Evolutionary conservation across 768 basidiomycete species (phyloP).

Genomic region (Phaffia australis): DNA sequence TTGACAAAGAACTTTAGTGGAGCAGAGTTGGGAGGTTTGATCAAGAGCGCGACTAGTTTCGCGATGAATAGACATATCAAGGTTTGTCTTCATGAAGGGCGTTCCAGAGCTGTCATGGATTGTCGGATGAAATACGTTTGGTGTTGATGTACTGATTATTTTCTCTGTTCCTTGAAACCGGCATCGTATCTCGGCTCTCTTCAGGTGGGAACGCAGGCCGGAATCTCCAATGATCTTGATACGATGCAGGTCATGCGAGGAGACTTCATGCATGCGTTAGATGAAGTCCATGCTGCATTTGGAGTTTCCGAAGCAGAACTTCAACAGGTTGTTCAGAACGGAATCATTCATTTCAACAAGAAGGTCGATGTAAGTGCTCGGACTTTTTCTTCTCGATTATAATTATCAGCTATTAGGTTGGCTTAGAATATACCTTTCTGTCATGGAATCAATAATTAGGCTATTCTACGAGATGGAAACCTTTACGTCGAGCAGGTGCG

Average conservation of each 20-base stretch:
- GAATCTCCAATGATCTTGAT: conserved; percentile 90
- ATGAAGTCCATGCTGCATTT: conserved; percentile 91
- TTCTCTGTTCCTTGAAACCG: background rate
- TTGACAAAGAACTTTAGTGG: conserved; percentile 95
- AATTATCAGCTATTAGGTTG: background rate
- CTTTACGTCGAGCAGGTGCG: conserved; percentile 90
- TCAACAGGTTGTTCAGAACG: conserved; percentile 83
- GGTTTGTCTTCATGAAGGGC: conserved; percentile 35
- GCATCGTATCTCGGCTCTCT: background rate
- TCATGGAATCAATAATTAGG: conserved; percentile 42
- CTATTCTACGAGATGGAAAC: conserved; percentile 71
- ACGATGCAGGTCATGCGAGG: conserved; percentile 71
- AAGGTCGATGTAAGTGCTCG: conserved; percentile 59
- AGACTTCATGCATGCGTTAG: conserved; percentile 82
- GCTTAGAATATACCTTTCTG: background rate
- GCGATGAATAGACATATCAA: conserved; percentile 97
- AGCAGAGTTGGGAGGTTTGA: conserved; percentile 86
- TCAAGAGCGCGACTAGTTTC: conserved; percentile 97
- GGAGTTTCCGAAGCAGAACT: conserved; percentile 97
- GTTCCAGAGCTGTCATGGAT: background rate
- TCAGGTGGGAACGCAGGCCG: conserved; percentile 86
- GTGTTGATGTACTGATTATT: background rate
- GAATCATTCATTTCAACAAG: conserved; percentile 77
- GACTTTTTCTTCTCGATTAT: conserved; percentile 5
- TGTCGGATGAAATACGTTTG: background rate